phyloP scores from a whole-genome alignment of 176 grass and related monocot species.

The Hordeum marinum region DNA sequence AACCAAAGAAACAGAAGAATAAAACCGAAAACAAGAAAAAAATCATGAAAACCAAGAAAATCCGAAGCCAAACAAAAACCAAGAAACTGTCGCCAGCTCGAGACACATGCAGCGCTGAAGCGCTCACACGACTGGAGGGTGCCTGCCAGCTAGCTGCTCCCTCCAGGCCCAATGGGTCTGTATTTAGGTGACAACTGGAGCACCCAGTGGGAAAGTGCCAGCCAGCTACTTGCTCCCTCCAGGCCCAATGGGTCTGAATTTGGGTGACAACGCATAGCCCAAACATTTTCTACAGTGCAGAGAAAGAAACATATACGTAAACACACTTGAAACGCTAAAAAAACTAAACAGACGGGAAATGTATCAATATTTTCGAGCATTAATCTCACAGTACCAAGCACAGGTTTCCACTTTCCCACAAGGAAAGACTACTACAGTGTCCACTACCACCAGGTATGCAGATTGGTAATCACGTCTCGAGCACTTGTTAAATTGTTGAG shows the following conservation, averaged over 20 bases:
- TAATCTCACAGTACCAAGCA: not conserved
- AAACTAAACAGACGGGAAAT: not conserved
- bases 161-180: no score
- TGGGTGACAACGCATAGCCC: not conserved
- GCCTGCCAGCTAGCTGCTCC: no score
- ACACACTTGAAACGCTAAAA: not conserved
- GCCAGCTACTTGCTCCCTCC: no score
- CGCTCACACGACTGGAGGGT: no score
- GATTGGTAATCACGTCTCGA: not conserved
- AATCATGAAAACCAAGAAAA: no score
- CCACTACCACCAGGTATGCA: not conserved
- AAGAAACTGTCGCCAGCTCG: no score
- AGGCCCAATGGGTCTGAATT: not conserved
- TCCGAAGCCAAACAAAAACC: no score
- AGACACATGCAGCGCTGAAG: no score
- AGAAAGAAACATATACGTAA: not conserved
- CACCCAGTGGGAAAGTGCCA: no score
- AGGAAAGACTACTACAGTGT: not conserved
- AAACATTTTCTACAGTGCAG: not conserved
- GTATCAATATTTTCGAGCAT: not conserved
- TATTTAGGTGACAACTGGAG: no score
- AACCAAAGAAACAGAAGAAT: no score
- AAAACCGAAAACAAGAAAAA: no score
- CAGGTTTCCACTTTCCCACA: not conserved
- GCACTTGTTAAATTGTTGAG: slow-evolving; percentile 33